phyloP scores from a whole-genome alignment of 192 early-diverging fungal species.

The Backusella psychrophila region DNA sequence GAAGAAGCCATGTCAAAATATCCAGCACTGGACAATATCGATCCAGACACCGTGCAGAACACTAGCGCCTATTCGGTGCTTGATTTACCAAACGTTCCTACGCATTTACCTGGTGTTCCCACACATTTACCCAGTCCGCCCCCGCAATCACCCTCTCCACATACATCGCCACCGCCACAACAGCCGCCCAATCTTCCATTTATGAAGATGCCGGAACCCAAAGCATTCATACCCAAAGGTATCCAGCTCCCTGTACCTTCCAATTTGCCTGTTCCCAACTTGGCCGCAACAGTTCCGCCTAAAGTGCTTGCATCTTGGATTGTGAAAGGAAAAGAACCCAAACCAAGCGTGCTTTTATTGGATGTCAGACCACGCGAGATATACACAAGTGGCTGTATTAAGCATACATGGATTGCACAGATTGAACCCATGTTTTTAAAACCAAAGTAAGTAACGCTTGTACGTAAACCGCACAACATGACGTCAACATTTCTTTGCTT shows the following conservation, averaged over 20 bases:
- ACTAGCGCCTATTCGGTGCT: background rate
- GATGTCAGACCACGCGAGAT: slow-evolving; percentile 76
- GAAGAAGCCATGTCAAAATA: slow-evolving; percentile 11
- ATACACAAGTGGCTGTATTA: slow-evolving; percentile 66
- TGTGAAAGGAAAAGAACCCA: slow-evolving; percentile 24
- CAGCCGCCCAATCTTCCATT: background rate
- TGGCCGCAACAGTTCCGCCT: slow-evolving; percentile 36
- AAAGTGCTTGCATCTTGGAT: slow-evolving; percentile 38
- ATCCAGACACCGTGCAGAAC: background rate
- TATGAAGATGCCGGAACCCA: slow-evolving; percentile 12
- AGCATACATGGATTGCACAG: slow-evolving; percentile 64
- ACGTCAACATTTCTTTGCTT: too few species aligned
- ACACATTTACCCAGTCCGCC: background rate
- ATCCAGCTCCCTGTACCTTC: slow-evolving; percentile 19
- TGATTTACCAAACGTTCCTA: slow-evolving; percentile 7
- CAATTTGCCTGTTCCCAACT: slow-evolving; percentile 24
- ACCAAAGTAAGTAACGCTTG: slow-evolving; percentile 43
- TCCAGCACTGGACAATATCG: background rate
- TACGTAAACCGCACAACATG: too few species aligned
- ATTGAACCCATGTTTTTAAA: slow-evolving; percentile 67
- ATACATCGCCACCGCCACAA: background rate
- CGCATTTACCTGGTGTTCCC: slow-evolving; percentile 3
- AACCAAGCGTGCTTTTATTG: slow-evolving; percentile 59
- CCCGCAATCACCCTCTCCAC: background rate
- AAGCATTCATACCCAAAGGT: background rate